Evolutionary conservation across 768 basidiomycete genomes (phyloP).

Genomic region (Vararia minispora): DNA sequence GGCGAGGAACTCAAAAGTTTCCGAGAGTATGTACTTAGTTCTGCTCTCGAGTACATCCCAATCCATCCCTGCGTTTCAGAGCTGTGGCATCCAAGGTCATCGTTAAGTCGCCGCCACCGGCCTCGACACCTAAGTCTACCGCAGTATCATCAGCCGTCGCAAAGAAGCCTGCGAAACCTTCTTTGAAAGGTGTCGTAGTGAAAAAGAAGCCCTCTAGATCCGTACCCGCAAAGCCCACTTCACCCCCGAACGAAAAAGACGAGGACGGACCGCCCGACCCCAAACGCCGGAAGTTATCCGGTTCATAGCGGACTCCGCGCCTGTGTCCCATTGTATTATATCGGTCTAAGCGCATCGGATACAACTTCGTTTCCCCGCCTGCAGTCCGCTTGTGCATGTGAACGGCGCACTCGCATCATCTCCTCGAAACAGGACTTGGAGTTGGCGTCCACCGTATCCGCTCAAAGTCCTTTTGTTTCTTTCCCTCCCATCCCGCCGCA

Average conservation of each 20-base stretch:
- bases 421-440: slow-evolving; percentile 35
- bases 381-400: slow-evolving; percentile 2
- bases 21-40: slow-evolving; percentile 49
- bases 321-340: no score
- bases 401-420: slow-evolving; percentile 7
- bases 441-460: slow-evolving; percentile 75
- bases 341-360: no score
- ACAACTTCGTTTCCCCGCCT: background rate
- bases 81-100: slow-evolving; percentile 62
- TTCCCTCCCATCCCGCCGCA: slow-evolving; percentile 44
- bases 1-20: slow-evolving; percentile 73
- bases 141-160: slow-evolving; percentile 20
- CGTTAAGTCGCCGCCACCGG: slow-evolving; percentile 25
- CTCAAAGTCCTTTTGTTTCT: slow-evolving; percentile 51
- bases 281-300: slow-evolving; percentile 53
- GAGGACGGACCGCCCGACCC: slow-evolving; percentile 14
- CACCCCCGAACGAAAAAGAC: slow-evolving; percentile 11
- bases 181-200: slow-evolving; percentile 69
- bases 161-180: slow-evolving; percentile 57
- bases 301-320: no score
- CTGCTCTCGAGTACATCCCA: slow-evolving; percentile 1
- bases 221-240: slow-evolving; percentile 3
- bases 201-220: slow-evolving; percentile 46
- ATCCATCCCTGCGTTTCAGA: slow-evolving; percentile 21
- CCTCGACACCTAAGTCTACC: slow-evolving; percentile 13